phyloP scores from a whole-genome alignment of 179 eudicot species.

The Sideroxylon spinosum region DNA sequence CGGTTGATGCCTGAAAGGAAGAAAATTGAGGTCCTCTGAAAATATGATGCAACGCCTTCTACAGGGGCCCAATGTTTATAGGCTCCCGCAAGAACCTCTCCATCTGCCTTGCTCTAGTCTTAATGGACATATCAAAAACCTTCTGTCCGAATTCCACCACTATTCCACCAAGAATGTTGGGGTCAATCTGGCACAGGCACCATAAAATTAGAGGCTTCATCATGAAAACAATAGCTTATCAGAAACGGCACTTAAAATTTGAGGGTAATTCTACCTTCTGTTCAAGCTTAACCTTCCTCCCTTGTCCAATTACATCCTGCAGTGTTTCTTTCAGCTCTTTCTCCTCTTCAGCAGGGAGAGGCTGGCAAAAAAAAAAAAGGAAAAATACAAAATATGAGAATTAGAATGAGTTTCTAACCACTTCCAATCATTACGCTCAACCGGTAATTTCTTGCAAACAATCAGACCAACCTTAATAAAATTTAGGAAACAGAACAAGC shows the following conservation, averaged over 20 bases:
- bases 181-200: slow-evolving; percentile 54
- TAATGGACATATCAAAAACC: slow-evolving; percentile 90
- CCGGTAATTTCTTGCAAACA: neutral
- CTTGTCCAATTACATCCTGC: slow-evolving; percentile 74
- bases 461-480: neutral
- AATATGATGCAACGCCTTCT: neutral
- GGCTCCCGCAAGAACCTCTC: slow-evolving; percentile 52
- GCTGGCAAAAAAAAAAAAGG: slow-evolving; percentile 33
- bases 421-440: neutral
- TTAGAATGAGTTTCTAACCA: neutral
- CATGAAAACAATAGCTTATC: neutral
- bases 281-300: slow-evolving; percentile 61
- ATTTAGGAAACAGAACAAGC: neutral
- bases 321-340: slow-evolving; percentile 81
- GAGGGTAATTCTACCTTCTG: slow-evolving; percentile 55
- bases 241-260: neutral
- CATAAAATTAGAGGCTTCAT: slow-evolving; percentile 9
- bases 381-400: neutral
- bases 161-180: slow-evolving; percentile 83
- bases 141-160: slow-evolving; percentile 80
- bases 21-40: neutral
- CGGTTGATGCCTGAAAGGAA: neutral
- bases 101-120: slow-evolving; percentile 89
- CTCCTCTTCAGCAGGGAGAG: slow-evolving; percentile 81
- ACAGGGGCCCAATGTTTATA: slow-evolving; percentile 21